These are phyloP conservation scores for Fragaria nilgerrensis DNA, from an alignment of 306 rosid species.

Conservation along the genomic window DNA sequence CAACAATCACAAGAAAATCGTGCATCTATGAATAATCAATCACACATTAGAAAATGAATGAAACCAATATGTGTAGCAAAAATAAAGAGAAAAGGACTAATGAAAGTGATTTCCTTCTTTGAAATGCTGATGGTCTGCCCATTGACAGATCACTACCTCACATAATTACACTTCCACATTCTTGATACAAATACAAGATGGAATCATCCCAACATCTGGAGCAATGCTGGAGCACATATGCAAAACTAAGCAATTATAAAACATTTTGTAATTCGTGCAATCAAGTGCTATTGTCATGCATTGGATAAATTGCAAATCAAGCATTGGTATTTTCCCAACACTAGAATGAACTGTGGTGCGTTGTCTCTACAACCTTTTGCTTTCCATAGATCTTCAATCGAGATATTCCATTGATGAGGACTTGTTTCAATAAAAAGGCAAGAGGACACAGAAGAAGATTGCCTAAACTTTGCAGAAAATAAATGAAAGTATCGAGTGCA, in stretches of 20 bases:
- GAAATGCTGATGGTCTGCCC: background rate
- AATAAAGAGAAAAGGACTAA: background rate
- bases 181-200: background rate
- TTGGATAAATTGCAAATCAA: background rate
- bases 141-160: background rate
- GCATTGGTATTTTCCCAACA: background rate
- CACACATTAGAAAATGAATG: background rate
- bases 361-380: background rate
- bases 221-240: background rate
- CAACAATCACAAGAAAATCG: background rate
- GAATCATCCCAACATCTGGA: background rate
- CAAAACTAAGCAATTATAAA: background rate
- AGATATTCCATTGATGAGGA: background rate
- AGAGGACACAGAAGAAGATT: constrained; percentile 5
- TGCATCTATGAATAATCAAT: constrained; percentile 11
- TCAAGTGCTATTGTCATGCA: background rate
- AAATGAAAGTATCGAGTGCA: constrained; percentile 10
- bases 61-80: constrained; percentile 11
- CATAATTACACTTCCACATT: background rate
- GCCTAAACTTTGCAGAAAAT: constrained; percentile 15
- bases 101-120: background rate
- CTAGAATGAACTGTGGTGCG: background rate
- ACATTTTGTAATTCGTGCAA: background rate
- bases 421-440: constrained; percentile 7
- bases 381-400: constrained; percentile 1